Conservation (phyloP, 495 filamentous ascomycete species). For the Ramalina intermedia region DNA sequence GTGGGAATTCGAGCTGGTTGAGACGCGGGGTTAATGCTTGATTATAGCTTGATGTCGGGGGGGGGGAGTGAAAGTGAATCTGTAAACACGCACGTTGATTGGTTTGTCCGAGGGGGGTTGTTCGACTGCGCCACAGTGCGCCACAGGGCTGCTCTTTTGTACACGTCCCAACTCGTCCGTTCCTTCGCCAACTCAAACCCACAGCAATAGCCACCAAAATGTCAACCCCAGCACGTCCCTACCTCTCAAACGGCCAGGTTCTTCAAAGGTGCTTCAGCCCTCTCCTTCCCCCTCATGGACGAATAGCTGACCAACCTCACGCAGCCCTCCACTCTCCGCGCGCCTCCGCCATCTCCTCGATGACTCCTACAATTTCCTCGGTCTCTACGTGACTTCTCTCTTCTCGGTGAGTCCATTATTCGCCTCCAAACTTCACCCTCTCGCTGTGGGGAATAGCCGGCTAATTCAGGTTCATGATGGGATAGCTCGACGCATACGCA, state of each 20-base stretch:
- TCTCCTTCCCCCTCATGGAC: background rate
- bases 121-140: no score
- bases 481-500: slow-evolving; percentile 18
- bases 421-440: background rate
- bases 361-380: slow-evolving; percentile 13
- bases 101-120: no score
- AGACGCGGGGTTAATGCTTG: background rate
- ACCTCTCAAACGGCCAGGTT: slow-evolving; percentile 17
- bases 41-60: background rate
- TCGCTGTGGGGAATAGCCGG: background rate
- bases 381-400: slow-evolving; percentile 18
- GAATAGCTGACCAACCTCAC: background rate
- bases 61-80: background rate
- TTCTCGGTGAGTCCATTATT: slow-evolving; percentile 13
- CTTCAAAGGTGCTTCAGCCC: slow-evolving; percentile 8
- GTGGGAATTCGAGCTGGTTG: background rate
- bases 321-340: slow-evolving; percentile 18
- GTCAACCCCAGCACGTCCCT: slow-evolving; percentile 14
- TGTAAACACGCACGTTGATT: no score
- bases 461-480: background rate
- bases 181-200: no score
- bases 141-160: no score
- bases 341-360: slow-evolving; percentile 13
- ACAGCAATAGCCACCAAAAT: background rate
- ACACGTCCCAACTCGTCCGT: no score